phyloP scores from a whole-genome alignment of 2,329 filamentous ascomycete genomes.

The Chaetomium sp. region DNA sequence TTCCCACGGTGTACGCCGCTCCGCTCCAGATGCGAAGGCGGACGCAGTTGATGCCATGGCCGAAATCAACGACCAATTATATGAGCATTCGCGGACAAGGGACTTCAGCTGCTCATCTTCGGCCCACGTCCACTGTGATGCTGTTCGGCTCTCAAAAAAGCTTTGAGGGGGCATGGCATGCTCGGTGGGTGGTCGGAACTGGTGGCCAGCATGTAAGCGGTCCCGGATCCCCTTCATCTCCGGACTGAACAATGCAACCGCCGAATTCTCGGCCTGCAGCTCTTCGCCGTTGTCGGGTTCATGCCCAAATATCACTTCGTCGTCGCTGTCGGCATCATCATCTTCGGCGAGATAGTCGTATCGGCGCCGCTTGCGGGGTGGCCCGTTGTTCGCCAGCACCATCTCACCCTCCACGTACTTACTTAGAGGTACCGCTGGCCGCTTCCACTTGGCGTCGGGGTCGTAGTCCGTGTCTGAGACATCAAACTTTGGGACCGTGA shows the following conservation, averaged over 20 bases:
- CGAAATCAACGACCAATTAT: constrained; percentile 96
- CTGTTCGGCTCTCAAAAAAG: constrained; percentile 84
- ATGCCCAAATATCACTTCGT: constrained; percentile 43
- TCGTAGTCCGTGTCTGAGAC: constrained; percentile 60
- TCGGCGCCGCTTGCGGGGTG: constrained; percentile 76
- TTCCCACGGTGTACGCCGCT: constrained; percentile 94
- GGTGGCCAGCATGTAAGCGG: constrained; percentile 84
- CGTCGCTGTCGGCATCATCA: constrained; percentile 51
- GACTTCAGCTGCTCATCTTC: constrained; percentile 89
- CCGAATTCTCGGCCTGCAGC: constrained; percentile 68
- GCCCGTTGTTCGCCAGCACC: constrained; percentile 64
- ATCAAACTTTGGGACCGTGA: constrained; percentile 61
- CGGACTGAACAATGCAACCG: constrained; percentile 85
- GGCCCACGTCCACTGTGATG: constrained; percentile 87
- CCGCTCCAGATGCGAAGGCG: constrained; percentile 78
- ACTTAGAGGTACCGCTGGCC: constrained; percentile 78
- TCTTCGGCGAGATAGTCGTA: constrained; percentile 77
- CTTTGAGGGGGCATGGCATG: constrained; percentile 84
- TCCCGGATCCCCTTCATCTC: constrained; percentile 90
- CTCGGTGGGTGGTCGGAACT: constrained; percentile 90
- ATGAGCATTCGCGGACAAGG: constrained; percentile 88
- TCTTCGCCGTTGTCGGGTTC: constrained; percentile 41
- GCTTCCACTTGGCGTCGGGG: constrained; percentile 72
- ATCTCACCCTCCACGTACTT: constrained; percentile 85
- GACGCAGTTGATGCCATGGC: constrained; percentile 75